Base-by-base conservation (phyloP, 1,284 basidiomycete species). In the Microbotryum saponariae region DNA sequence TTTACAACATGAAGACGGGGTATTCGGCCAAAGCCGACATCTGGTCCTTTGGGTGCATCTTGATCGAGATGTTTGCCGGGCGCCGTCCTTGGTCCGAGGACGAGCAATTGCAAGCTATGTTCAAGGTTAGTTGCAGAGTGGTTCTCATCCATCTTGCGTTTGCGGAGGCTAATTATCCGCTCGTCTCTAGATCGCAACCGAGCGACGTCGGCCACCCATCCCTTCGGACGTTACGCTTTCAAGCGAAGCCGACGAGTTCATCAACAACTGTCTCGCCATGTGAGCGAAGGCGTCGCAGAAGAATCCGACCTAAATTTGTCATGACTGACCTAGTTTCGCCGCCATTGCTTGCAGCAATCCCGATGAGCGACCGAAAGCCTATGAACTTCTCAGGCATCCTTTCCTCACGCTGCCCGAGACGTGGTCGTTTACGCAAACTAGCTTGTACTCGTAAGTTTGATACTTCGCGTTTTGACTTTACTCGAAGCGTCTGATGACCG, bases 1-100 rank as follows among this genome's bases (percentile, higher is more conserved):
- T 94, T 27, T 85, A 86, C 44, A 84, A 88, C 72, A 84, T 86
- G 71, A 86, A 86, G 44, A 75, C 76, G 60, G 80, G 90, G 0
- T 98, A 98, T 76, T 91, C 89, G 70, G 91, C 88, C 71, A 98
- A 98, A 77, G 87, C 97, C 45, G 96, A 98, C 74, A 97, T 98
- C 68, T 98, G 94, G 96, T 91, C 89, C 74, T 82, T 98, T 4
- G 94, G 94, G 1, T 99, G 94, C 77, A 90, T 98, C 18, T 88
- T 96, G 5, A 80, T 97, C 67, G 94, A 98, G 77, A 98, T 98
- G 96, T 93, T 92, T 84, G 88, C 91, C 14, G 96, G 94, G 6
- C 82, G 86, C 71, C 79, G 94, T 55, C 94, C 96, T 6, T 99
- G 96, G 96, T 84, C 81, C 23, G 87, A 88, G 29, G 85, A 91